Evolutionary conservation across 352 stramenopile species (phyloP).

Genomic region (Globisporangium mamillatum): DNA sequence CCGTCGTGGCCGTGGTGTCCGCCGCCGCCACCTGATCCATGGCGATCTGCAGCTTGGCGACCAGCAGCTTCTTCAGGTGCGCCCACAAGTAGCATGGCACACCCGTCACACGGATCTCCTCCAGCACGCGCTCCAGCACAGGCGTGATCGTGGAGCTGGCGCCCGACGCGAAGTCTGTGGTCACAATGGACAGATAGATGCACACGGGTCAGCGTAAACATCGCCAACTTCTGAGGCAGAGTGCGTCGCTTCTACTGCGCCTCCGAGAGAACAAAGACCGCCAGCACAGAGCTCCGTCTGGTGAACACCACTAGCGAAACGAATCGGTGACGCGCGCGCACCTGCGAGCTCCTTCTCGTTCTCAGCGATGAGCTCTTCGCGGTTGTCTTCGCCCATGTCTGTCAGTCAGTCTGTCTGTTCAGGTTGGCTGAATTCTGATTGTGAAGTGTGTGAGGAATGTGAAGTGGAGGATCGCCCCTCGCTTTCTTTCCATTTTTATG

Average conservation of each 20-base stretch:
- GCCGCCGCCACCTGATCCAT: conserved; percentile 57
- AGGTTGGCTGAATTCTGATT: neutral
- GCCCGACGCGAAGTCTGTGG: conserved; percentile 50
- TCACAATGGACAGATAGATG: neutral
- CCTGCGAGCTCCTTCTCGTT: conserved; percentile 70
- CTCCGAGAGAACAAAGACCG: neutral
- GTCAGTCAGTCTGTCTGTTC: neutral
- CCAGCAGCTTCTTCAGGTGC: conserved; percentile 65
- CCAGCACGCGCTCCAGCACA: conserved; percentile 53
- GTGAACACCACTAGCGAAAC: neutral
- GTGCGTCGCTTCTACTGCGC: neutral
- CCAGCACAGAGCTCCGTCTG: neutral
- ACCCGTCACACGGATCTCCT: conserved; percentile 68
- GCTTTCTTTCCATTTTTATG: conserved; percentile 15
- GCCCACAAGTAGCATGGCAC: conserved; percentile 70
- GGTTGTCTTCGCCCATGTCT: conserved; percentile 9
- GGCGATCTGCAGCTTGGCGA: conserved; percentile 47
- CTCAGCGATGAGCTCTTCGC: conserved; percentile 55
- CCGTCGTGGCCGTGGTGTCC: conserved; percentile 28
- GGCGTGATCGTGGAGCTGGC: conserved; percentile 43
- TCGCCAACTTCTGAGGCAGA: neutral
- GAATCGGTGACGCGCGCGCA: conserved; percentile 15
- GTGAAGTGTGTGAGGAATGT: conserved; percentile 6
- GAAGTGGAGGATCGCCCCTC: conserved; percentile 1
- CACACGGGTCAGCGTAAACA: neutral